Evolutionary conservation across 2,329 filamentous ascomycete genomes (phyloP).

Genomic region (Taxawa tesnikishii): DNA sequence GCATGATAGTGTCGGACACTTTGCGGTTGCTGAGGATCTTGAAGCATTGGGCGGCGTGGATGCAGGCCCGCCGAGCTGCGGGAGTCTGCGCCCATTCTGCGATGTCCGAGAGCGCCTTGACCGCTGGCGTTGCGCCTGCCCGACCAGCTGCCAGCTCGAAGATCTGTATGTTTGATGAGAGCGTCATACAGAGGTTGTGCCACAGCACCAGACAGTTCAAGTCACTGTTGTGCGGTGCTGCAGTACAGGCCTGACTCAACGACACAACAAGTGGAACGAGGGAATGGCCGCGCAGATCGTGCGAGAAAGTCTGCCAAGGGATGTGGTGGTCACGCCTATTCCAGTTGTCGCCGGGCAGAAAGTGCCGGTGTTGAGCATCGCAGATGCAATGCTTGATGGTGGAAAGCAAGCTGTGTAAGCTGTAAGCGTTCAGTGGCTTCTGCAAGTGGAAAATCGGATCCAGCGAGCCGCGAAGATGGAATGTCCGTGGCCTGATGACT

Average conservation of each 20-base stretch:
- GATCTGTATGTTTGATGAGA: constrained; percentile 39
- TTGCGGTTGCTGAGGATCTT: constrained; percentile 38
- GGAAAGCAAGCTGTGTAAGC: constrained; percentile 7
- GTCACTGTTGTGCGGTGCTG: constrained; percentile 29
- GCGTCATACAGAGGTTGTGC: constrained; percentile 41
- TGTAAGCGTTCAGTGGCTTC: constrained; percentile 7
- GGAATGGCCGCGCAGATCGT: constrained; percentile 32
- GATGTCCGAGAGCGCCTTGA: constrained; percentile 38
- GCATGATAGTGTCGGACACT: constrained; percentile 39
- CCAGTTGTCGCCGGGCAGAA: constrained; percentile 9
- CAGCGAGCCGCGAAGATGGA: constrained; percentile 8
- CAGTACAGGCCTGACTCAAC: constrained; percentile 26
- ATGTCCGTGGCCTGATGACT: constrained; percentile 7
- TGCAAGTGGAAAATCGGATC: constrained; percentile 8
- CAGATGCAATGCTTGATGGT: constrained; percentile 9
- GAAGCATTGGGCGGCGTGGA: constrained; percentile 42
- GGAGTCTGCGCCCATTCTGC: constrained; percentile 38
- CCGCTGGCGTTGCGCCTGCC: constrained; percentile 32
- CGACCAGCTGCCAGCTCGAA: constrained; percentile 42
- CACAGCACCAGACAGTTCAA: constrained; percentile 39
- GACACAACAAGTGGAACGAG: constrained; percentile 24
- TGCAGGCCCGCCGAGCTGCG: constrained; percentile 35
- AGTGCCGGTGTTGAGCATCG: constrained; percentile 10
- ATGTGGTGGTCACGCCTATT: constrained; percentile 7
- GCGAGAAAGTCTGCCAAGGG: constrained; percentile 29